Evolutionary conservation across 495 filamentous ascomycete genomes (phyloP), one percentile per base, ranked within the genome.

Genomic region (Daldinia caldariorum): DNA sequence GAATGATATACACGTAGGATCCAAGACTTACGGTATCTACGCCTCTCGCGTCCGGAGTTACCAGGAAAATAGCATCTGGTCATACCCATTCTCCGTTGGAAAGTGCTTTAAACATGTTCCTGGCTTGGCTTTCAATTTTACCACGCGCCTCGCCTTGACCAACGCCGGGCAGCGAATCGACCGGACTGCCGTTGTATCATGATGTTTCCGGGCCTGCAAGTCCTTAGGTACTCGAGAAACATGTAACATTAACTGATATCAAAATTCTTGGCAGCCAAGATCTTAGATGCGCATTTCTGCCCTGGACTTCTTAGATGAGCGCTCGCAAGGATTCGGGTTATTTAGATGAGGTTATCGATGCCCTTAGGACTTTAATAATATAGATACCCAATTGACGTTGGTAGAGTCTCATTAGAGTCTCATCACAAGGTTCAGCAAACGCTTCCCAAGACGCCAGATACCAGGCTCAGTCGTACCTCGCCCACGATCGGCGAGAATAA

Each of bases 181-280:
- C 63, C 38, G 47, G 43, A 60, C 41, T 57, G 43, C 50, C 45
- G 65, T 72, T 59, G 69, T 61, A 72, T 64, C 69, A 60, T 55
- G 50, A 37, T 41, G 53, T 53, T 71, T 63, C 58, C 58, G 45
- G 38, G 56, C 60, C 64, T 67, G 49, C 64, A 64, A 64, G 22
- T 68, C 13, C 18, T 26, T 26, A 26, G 26, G 26, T 26, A 26
- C 26, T 68, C 54, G 47, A 71, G 16, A 63, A 34, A 14, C 53
- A 58, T 64, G 63, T 49, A 65, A 65, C 68, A 72, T 68, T 53
- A 57, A 72, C 43, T 72, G 57, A 68, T 53, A 61, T 47, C 70
- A 61, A 69, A 65, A 62, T 57, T 64, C 70, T 72, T 72, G 70
- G 70, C 70, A 37, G 61, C 61, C 65, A 72, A 72, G 56, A 61